These are phyloP conservation scores for Solanum bulbocastanum DNA, from an alignment of 257 asterid genomes.

Conservation along the genomic window DNA sequence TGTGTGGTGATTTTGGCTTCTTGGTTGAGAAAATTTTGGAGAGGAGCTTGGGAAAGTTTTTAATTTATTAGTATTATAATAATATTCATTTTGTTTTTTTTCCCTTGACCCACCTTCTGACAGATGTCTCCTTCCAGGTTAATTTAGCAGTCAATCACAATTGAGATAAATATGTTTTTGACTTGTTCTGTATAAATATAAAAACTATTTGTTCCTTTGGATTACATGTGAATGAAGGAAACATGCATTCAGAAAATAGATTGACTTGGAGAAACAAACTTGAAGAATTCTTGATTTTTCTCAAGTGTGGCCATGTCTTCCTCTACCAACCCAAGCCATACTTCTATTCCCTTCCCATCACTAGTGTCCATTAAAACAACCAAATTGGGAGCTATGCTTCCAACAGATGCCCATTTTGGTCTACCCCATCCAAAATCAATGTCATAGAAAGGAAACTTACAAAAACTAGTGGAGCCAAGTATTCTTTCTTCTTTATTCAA, in stretches of 20 bases:
- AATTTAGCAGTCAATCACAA: background rate
- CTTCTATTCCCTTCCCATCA: background rate
- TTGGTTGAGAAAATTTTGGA: slow-evolving; percentile 3
- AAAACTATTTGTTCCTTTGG: background rate
- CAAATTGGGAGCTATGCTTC: background rate
- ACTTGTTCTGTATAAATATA: background rate
- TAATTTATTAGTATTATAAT: background rate
- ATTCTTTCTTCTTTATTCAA: background rate
- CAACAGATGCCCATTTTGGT: background rate
- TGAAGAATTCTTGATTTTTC: background rate
- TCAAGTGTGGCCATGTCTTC: background rate
- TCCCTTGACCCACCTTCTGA: background rate
- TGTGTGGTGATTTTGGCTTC: background rate
- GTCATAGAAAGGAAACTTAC: background rate
- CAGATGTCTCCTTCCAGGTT: background rate
- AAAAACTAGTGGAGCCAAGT: background rate
- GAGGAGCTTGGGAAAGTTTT: background rate
- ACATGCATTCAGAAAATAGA: background rate
- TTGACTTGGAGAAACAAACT: background rate
- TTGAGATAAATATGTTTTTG: background rate
- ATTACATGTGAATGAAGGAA: background rate
- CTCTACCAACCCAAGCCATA: background rate
- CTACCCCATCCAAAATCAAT: background rate
- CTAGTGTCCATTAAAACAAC: background rate
- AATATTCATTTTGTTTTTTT: background rate